These are phyloP conservation scores for Neoascochyta sp. DNA, from an alignment of 2,329 filamentous ascomycete genomes.

Conservation along the genomic window DNA sequence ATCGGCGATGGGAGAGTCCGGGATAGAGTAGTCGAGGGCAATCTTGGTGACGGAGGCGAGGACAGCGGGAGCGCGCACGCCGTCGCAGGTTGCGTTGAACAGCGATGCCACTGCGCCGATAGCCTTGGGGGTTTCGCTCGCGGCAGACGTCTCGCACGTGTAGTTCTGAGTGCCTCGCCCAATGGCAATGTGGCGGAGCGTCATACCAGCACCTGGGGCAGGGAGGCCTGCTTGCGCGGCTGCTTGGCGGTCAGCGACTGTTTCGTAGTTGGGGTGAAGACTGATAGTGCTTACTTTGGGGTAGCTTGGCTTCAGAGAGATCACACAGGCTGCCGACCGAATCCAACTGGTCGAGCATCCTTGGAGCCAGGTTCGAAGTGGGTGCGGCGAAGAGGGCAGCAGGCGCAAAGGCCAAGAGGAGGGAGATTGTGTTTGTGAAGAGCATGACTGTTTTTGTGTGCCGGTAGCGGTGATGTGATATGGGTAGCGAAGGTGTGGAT, in stretches of 20 bases:
- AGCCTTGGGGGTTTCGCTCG: constrained; percentile 59
- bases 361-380: constrained; percentile 17
- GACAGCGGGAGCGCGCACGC: constrained; percentile 64
- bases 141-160: constrained; percentile 64
- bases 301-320: constrained; percentile 27
- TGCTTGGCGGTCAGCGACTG: constrained; percentile 38
- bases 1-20: constrained; percentile 45
- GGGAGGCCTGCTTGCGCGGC: constrained; percentile 62
- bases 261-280: neutral
- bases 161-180: constrained; percentile 94
- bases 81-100: constrained; percentile 82
- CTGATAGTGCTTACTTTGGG: constrained; percentile 24
- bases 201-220: constrained; percentile 56
- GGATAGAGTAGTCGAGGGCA: constrained; percentile 63
- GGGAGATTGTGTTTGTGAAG: constrained; percentile 29
- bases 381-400: constrained; percentile 33
- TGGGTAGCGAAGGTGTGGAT: constrained; percentile 7
- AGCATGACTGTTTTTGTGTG: constrained; percentile 25
- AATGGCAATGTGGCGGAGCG: constrained; percentile 73
- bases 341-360: constrained; percentile 15
- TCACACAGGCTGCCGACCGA: constrained; percentile 26
- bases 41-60: constrained; percentile 62
- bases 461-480: neutral
- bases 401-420: constrained; percentile 36
- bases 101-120: constrained; percentile 76